phyloP scores from a whole-genome alignment of 495 filamentous ascomycete genomes.

The Xylaria palmicola region DNA sequence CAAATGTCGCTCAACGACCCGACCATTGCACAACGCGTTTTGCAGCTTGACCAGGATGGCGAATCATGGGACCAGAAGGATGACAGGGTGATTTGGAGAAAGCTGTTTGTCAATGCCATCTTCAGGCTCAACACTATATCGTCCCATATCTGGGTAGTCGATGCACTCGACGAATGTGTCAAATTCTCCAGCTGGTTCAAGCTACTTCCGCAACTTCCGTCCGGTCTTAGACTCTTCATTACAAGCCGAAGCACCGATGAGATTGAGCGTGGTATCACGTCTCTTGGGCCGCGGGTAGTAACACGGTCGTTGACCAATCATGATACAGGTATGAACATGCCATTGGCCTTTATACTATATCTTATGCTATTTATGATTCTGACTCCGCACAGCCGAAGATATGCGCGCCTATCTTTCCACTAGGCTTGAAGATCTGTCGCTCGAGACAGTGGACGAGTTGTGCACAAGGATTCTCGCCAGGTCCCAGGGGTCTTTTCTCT shows the following conservation, averaged over 20 bases:
- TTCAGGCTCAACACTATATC: conserved; percentile 16
- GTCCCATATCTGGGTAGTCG: conserved; percentile 30
- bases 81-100: conserved; percentile 24
- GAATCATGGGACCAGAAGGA: conserved; percentile 17
- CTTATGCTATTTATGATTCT: not conserved
- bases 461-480: conserved; percentile 30
- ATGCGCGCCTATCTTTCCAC: conserved; percentile 26
- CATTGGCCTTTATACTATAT: conserved; percentile 1
- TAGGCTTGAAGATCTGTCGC: conserved; percentile 21
- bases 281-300: conserved; percentile 13
- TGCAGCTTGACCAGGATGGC: conserved; percentile 12
- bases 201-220: conserved; percentile 20
- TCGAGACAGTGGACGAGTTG: conserved; percentile 22
- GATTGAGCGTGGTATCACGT: conserved; percentile 15
- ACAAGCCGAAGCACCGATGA: conserved; percentile 24
- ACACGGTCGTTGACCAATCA: conserved; percentile 8
- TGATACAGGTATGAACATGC: conserved; percentile 7
- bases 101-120: conserved; percentile 22
- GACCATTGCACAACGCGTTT: conserved; percentile 12
- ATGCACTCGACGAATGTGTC: conserved; percentile 25
- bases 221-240: conserved; percentile 19
- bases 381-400: conserved; percentile 24
- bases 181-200: conserved; percentile 16
- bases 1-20: conserved; percentile 30
- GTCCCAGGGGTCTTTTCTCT: conserved; percentile 36